A percentile compares a stretch with the other conserved stretches of the same genome.
Evolutionary conservation across 208 protist species (phyloP).

Genomic region (Leishmania turanica): DNA sequence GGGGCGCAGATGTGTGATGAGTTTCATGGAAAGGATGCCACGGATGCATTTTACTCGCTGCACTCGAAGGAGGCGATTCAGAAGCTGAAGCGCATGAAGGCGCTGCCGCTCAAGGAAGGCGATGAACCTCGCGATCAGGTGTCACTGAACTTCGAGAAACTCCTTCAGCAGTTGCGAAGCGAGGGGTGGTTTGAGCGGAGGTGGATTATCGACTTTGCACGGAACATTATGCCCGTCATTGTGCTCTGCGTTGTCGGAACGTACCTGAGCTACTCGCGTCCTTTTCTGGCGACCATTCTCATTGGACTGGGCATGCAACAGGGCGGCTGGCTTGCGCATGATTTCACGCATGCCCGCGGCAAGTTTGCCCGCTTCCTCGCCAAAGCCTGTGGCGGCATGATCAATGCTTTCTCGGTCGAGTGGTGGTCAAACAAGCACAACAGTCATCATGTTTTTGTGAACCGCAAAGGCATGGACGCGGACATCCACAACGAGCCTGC

Average conservation of each 20-base stretch:
- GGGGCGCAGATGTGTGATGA: conserved; percentile 74
- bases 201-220: conserved; percentile 70
- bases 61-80: conserved; percentile 78
- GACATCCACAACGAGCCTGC: conserved; percentile 86
- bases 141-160: conserved; percentile 64
- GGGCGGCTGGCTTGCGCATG: conserved; percentile 78
- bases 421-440: conserved; percentile 89
- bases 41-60: conserved; percentile 79
- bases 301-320: conserved; percentile 84
- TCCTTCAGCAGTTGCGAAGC: conserved; percentile 56
- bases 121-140: conserved; percentile 59
- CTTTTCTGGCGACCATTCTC: conserved; percentile 57
- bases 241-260: conserved; percentile 60
- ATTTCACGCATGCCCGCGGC: conserved; percentile 65
- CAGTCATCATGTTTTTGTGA: conserved; percentile 82
- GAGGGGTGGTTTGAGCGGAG: conserved; percentile 69
- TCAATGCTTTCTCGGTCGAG: conserved; percentile 67
- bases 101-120: conserved; percentile 61
- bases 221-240: conserved; percentile 69
- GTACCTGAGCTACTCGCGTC: conserved; percentile 54
- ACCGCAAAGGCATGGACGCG: conserved; percentile 67
- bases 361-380: conserved; percentile 54
- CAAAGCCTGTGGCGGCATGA: conserved; percentile 44
- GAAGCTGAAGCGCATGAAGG: conserved; percentile 83
- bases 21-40: conserved; percentile 78